Conservation (phyloP, 345 rosid species). For the Heritiera fomes region DNA sequence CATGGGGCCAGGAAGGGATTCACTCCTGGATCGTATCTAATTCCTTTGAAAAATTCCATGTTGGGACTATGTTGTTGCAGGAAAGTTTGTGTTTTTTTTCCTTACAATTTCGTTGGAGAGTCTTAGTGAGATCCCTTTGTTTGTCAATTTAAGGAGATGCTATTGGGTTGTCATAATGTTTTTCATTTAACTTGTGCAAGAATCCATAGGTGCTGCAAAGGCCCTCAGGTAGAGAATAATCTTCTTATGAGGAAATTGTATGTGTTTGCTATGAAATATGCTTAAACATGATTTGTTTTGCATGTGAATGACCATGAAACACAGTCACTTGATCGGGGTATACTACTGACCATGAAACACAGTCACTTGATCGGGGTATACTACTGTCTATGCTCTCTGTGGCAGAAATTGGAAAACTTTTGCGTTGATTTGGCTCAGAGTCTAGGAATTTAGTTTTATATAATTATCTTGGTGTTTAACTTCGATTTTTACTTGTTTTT, state of each 20-base stretch:
- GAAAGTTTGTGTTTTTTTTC: neutral
- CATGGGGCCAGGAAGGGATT: neutral
- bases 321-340: neutral
- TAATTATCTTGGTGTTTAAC: neutral
- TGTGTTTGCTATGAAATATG: neutral
- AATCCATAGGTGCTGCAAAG: neutral
- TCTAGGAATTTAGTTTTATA: neutral
- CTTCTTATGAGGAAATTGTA: neutral
- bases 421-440: neutral
- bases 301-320: neutral
- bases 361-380: neutral
- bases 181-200: neutral
- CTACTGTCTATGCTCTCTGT: neutral
- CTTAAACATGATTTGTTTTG: neutral
- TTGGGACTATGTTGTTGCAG: neutral
- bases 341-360: neutral
- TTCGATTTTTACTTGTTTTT: neutral
- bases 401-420: neutral
- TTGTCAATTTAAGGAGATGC: neutral
- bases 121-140: neutral
- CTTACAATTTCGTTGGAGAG: neutral
- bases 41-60: slow-evolving; percentile 9
- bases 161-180: neutral
- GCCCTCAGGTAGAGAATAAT: neutral
- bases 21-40: neutral